These are phyloP conservation scores for Starmerella floris DNA, from an alignment of 805 yeast species.

Conservation along the genomic window DNA sequence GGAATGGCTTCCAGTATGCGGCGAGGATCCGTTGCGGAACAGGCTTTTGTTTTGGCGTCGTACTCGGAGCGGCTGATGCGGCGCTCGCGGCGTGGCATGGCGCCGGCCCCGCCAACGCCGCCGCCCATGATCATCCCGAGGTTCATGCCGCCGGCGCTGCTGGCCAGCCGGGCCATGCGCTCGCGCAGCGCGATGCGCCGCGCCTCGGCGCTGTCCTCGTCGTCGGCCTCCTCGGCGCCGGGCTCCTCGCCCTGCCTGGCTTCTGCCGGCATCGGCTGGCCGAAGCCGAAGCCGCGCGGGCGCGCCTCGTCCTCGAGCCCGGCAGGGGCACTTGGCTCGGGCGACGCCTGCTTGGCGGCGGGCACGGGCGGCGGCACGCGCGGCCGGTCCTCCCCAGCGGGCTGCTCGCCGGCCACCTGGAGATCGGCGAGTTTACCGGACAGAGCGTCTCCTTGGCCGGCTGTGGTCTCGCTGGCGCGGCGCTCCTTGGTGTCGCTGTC, in stretches of 20 bases:
- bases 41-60: slow-evolving; percentile 16
- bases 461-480: not conserved
- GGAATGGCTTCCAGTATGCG: slow-evolving; percentile 1
- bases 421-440: not conserved
- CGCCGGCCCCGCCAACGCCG: slow-evolving; percentile 6
- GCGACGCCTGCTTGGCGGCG: not conserved
- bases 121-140: slow-evolving; percentile 23
- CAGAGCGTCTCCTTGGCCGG: not conserved
- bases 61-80: slow-evolving; percentile 11
- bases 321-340: not conserved
- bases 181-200: slow-evolving; percentile 68
- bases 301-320: not conserved
- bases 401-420: too few relatives aligned
- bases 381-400: too few relatives aligned
- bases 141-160: slow-evolving; percentile 75
- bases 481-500: not conserved
- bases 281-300: slow-evolving; percentile 1
- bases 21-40: too few relatives aligned
- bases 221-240: slow-evolving; percentile 15
- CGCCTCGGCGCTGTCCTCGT: slow-evolving; percentile 37
- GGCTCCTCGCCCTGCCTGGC: not conserved
- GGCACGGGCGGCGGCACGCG: not conserved
- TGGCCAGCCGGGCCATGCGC: slow-evolving; percentile 91
- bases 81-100: slow-evolving; percentile 12
- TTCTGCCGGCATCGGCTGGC: slow-evolving; percentile 2